phyloP scores from a whole-genome alignment of 768 basidiomycete species.

The Boletus insuetus region DNA sequence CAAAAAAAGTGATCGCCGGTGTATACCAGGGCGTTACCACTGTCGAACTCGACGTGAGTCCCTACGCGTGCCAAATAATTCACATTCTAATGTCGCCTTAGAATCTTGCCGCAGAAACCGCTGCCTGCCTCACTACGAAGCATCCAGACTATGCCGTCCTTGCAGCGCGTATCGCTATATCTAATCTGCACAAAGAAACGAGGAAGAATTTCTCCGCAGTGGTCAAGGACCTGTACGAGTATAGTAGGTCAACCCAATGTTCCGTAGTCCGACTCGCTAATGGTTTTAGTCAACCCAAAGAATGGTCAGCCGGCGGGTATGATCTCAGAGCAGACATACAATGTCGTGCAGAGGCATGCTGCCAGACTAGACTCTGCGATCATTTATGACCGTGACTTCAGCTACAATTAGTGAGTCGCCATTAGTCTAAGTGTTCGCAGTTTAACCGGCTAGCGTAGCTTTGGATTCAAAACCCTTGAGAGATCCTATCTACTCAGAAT shows the following conservation, averaged over 20 bases:
- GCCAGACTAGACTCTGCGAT: slow-evolving; percentile 87
- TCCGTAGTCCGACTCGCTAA: not conserved
- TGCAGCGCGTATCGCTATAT: slow-evolving; percentile 97
- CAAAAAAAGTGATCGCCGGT: slow-evolving; percentile 90
- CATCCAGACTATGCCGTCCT: slow-evolving; percentile 98
- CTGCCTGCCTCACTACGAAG: slow-evolving; percentile 94
- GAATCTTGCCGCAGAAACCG: slow-evolving; percentile 97
- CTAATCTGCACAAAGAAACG: slow-evolving; percentile 98
- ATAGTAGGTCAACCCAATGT: slow-evolving; percentile 50
- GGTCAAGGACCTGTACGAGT: slow-evolving; percentile 85
- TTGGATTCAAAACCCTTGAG: slow-evolving; percentile 99
- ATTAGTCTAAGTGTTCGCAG: not conserved
- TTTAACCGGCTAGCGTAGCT: slow-evolving; percentile 44
- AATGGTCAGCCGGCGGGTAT: slow-evolving; percentile 83
- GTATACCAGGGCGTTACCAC: slow-evolving; percentile 97
- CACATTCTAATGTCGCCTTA: slow-evolving; percentile 29
- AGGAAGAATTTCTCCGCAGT: slow-evolving; percentile 96
- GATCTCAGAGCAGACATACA: slow-evolving; percentile 88
- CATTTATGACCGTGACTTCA: slow-evolving; percentile 98
- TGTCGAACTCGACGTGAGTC: slow-evolving; percentile 88
- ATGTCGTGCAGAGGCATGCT: slow-evolving; percentile 77
- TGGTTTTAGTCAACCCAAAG: slow-evolving; percentile 84
- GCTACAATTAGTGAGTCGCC: slow-evolving; percentile 81
- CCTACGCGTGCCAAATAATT: not conserved
- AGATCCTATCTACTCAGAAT: slow-evolving; percentile 95